Percentiles rank a stretch among this genome's conserved stretches.
phyloP scores from a whole-genome alignment of 2,329 filamentous ascomycete genomes.

The Diaporthe vaccinii region DNA sequence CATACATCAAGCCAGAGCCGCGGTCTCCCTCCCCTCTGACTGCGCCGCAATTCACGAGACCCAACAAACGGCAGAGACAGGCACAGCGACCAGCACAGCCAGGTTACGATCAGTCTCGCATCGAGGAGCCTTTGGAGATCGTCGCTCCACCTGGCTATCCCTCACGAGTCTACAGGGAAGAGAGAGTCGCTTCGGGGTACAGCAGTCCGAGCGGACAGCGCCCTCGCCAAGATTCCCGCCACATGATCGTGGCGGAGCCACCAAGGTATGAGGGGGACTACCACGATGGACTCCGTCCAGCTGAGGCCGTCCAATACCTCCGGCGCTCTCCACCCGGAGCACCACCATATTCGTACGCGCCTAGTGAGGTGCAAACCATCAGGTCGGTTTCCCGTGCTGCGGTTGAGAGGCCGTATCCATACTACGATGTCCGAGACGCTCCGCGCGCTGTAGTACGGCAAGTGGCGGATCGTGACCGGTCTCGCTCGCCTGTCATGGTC shows the following conservation, averaged over 20 bases:
- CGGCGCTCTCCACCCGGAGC: slow-evolving; percentile 55
- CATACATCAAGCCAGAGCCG: slow-evolving; percentile 76
- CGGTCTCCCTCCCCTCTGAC: slow-evolving; percentile 72
- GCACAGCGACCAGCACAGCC: slow-evolving; percentile 55
- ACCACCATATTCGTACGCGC: slow-evolving; percentile 54
- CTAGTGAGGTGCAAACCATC: slow-evolving; percentile 54
- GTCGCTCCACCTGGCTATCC: slow-evolving; percentile 54
- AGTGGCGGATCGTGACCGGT: slow-evolving; percentile 62
- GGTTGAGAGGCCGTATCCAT: slow-evolving; percentile 57
- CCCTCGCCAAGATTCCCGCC: slow-evolving; percentile 46
- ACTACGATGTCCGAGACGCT: slow-evolving; percentile 58
- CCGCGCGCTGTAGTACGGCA: slow-evolving; percentile 64
- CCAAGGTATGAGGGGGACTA: slow-evolving; percentile 52
- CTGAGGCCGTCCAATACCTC: slow-evolving; percentile 51
- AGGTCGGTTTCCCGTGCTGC: slow-evolving; percentile 59
- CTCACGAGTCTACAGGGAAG: slow-evolving; percentile 51
- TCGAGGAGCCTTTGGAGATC: slow-evolving; percentile 60
- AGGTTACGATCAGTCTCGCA: slow-evolving; percentile 50
- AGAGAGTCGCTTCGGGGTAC: slow-evolving; percentile 53
- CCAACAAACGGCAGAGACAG: slow-evolving; percentile 70
- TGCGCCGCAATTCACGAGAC: slow-evolving; percentile 65
- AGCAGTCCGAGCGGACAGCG: slow-evolving; percentile 49
- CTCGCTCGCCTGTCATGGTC: slow-evolving; percentile 61
- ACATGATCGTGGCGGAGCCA: slow-evolving; percentile 45
- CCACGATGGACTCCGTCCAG: slow-evolving; percentile 49